Percentiles rank a stretch among this genome's conserved stretches.
These are phyloP conservation scores for Posidonia australis DNA, from an alignment of 106 monocot species.

Conservation along the genomic window DNA sequence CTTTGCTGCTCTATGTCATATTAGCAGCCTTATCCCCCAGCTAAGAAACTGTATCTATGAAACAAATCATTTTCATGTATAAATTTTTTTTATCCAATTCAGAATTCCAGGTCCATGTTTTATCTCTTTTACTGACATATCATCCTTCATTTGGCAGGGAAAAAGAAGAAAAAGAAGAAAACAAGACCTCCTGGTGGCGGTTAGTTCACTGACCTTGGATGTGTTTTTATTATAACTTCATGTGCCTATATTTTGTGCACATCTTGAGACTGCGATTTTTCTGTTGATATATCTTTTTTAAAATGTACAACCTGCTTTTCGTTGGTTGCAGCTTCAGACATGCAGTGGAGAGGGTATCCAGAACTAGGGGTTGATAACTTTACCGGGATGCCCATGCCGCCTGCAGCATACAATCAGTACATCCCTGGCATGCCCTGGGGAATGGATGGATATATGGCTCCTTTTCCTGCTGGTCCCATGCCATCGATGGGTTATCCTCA, in stretches of 20 bases:
- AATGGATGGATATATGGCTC: constrained; percentile 59
- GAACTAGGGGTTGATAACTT: constrained; percentile 56
- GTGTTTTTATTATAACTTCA: not conserved
- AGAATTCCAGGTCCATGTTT: not conserved
- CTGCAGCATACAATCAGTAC: constrained; percentile 54
- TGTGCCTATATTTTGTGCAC: too few species aligned
- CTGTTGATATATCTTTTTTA: not conserved
- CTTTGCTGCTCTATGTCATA: not conserved
- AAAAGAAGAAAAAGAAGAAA: constrained; percentile 97
- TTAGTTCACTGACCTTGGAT: constrained; percentile 18
- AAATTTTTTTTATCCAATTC: too few species aligned
- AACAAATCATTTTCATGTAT: too few species aligned
- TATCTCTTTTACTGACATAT: not conserved
- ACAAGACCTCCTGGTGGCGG: constrained; percentile 30
- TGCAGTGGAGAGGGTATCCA: constrained; percentile 66
- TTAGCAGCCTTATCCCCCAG: not conserved
- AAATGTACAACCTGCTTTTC: constrained; percentile 10
- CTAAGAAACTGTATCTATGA: not conserved
- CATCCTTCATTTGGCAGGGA: constrained; percentile 29
- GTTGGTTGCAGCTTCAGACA: too few species aligned
- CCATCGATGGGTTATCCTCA: constrained; percentile 77
- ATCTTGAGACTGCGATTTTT: not conserved
- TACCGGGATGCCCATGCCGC: constrained; percentile 51
- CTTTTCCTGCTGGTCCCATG: constrained; percentile 48
- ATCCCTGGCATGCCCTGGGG: constrained; percentile 54